phyloP scores from a whole-genome alignment of 2,329 filamentous ascomycete species.

The Pseudocercospora ulei region DNA sequence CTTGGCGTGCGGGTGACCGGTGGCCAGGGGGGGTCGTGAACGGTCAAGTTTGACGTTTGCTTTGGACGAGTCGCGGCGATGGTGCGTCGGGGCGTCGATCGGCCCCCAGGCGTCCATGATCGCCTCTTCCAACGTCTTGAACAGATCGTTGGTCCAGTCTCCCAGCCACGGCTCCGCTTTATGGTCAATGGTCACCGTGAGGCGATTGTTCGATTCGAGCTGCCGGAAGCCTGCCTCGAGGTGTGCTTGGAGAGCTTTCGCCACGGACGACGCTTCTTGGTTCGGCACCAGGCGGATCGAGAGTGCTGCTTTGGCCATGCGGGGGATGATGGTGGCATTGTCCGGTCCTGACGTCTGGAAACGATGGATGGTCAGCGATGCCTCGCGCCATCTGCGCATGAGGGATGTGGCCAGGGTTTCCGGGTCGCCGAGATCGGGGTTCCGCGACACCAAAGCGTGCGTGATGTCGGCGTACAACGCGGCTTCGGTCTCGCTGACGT shows the following conservation, averaged over 20 bases:
- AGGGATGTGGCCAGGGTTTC: conserved; percentile 70
- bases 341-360: conserved; percentile 83
- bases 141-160: conserved; percentile 81
- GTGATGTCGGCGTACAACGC: conserved; percentile 76
- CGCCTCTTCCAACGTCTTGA: conserved; percentile 74
- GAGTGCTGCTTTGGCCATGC: conserved; percentile 75
- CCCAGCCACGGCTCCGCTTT: conserved; percentile 85
- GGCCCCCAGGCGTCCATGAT: conserved; percentile 76
- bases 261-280: conserved; percentile 73
- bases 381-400: conserved; percentile 91
- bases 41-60: conserved; percentile 17
- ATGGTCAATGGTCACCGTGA: conserved; percentile 79
- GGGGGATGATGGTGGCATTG: conserved; percentile 83
- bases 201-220: conserved; percentile 68
- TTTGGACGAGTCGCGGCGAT: conserved; percentile 20
- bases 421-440: conserved; percentile 54
- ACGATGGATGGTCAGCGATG: conserved; percentile 84
- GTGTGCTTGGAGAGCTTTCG: conserved; percentile 56
- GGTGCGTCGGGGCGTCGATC: conserved; percentile 32
- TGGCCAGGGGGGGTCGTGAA: conserved; percentile 11
- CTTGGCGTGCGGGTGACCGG: conserved; percentile 29
- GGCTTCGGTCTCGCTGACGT: conserved; percentile 64
- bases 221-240: conserved; percentile 60
- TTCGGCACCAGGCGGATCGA: conserved; percentile 89
- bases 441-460: conserved; percentile 61